A percentile compares a stretch with the other conserved stretches of the same genome.
These are phyloP conservation scores for Gossypium gossypioides DNA, from an alignment of 441 rosid genomes.

Conservation along the genomic window DNA sequence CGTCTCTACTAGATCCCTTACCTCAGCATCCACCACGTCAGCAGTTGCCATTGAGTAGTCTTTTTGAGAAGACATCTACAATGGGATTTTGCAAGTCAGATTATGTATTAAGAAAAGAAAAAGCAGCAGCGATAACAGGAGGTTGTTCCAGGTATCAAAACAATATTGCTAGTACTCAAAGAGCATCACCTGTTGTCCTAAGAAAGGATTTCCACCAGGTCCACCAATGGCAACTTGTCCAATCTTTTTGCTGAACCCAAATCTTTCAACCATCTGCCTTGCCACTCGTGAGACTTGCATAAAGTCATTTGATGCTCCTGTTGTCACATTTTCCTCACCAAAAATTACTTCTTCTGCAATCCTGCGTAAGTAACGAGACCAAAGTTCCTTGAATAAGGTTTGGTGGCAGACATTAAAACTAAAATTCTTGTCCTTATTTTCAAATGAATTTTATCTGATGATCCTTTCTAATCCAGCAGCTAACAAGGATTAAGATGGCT, in stretches of 20 bases:
- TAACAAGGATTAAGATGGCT: background rate
- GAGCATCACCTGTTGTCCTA: constrained; percentile 66
- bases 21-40: constrained; percentile 81
- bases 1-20: constrained; percentile 66
- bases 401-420: background rate
- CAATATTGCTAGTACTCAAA: background rate
- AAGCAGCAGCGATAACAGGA: too few relatives aligned
- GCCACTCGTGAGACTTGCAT: constrained; percentile 95
- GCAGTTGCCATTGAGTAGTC: constrained; percentile 98
- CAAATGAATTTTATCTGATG: background rate
- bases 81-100: background rate
- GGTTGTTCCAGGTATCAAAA: background rate
- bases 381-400: background rate
- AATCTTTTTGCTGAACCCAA: constrained; percentile 91
- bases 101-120: background rate
- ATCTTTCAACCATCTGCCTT: constrained; percentile 94
- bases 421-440: background rate
- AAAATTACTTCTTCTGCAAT: constrained; percentile 87
- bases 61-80: constrained; percentile 86
- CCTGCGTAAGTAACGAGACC: constrained; percentile 25
- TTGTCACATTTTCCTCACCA: constrained; percentile 78
- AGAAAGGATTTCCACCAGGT: constrained; percentile 87
- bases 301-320: constrained; percentile 93
- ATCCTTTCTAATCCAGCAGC: background rate
- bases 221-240: constrained; percentile 91